A percentile compares a stretch with the other conserved stretches of the same genome.
Conservation (phyloP, 2,329 filamentous ascomycete species). For the Polytolypa hystricis region DNA sequence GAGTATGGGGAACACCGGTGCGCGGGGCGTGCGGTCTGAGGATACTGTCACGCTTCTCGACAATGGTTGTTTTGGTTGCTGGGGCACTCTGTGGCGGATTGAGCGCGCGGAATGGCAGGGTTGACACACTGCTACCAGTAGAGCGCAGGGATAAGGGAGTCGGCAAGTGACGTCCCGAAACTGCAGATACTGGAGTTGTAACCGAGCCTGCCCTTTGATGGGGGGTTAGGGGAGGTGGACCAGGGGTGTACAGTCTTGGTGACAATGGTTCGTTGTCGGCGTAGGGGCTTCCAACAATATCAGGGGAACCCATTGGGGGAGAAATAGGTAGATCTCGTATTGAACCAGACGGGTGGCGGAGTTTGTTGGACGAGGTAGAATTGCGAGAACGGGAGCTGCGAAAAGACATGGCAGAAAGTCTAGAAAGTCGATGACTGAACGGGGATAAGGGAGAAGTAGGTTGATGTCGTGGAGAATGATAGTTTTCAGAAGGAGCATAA, state of each 20-base stretch:
- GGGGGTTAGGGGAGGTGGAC: slow-evolving; percentile 44
- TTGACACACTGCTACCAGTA: slow-evolving; percentile 21
- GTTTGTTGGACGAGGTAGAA: slow-evolving; percentile 30
- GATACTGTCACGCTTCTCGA: slow-evolving; percentile 31
- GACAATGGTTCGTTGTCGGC: slow-evolving; percentile 45
- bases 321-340: slow-evolving; percentile 49
- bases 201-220: slow-evolving; percentile 14
- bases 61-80: slow-evolving; percentile 38
- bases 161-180: slow-evolving; percentile 19
- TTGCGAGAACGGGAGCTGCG: slow-evolving; percentile 31
- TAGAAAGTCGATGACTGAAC: slow-evolving; percentile 27
- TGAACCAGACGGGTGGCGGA: slow-evolving; percentile 33
- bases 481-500: slow-evolving; percentile 4
- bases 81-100: slow-evolving; percentile 33
- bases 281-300: slow-evolving; percentile 33
- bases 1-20: slow-evolving; percentile 36
- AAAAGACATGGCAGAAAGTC: slow-evolving; percentile 29
- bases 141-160: slow-evolving; percentile 23
- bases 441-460: slow-evolving; percentile 25
- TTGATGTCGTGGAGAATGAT: slow-evolving; percentile 11
- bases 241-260: slow-evolving; percentile 45
- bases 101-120: slow-evolving; percentile 35
- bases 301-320: slow-evolving; percentile 39
- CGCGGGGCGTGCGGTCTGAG: slow-evolving; percentile 26
- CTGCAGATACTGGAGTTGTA: slow-evolving; percentile 16